Conservation (phyloP, 768 basidiomycete genomes). For the Polyporus arcularius region DNA sequence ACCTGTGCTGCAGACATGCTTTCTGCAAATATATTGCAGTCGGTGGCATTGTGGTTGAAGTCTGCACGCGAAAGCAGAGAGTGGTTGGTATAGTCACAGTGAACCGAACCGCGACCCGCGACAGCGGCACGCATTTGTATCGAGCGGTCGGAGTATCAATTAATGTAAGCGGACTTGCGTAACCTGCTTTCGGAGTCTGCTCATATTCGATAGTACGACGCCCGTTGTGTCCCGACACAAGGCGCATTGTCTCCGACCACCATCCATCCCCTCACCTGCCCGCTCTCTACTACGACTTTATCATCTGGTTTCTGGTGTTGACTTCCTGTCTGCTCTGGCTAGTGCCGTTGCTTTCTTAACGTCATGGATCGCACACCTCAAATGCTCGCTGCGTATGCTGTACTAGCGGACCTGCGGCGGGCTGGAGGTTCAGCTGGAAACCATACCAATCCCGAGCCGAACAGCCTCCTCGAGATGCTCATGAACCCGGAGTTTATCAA, state of each 20-base stretch:
- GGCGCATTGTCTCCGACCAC: background rate
- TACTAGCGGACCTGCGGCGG: background rate
- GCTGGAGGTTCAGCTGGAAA: background rate
- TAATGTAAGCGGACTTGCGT: background rate
- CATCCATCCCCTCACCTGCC: too few relatives aligned
- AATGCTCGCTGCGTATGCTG: background rate
- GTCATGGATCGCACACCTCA: background rate
- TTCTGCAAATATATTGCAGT: constrained; percentile 58
- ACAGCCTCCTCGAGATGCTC: background rate
- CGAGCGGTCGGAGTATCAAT: too few relatives aligned
- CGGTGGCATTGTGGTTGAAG: background rate
- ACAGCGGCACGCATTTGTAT: background rate
- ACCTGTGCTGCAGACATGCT: constrained; percentile 71
- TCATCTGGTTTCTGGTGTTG: background rate
- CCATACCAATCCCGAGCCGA: background rate
- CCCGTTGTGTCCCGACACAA: background rate
- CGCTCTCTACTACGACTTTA: background rate
- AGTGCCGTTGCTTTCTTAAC: background rate
- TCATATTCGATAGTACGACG: too few relatives aligned
- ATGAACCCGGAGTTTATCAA: constrained; percentile 2
- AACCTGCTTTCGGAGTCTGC: background rate
- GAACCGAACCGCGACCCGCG: background rate
- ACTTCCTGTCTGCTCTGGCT: background rate
- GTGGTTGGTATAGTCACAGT: background rate
- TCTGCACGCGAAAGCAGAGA: background rate